Evolutionary conservation across 2,329 filamentous ascomycete genomes (phyloP).

Genomic region (Tolypocladium pustulatum): DNA sequence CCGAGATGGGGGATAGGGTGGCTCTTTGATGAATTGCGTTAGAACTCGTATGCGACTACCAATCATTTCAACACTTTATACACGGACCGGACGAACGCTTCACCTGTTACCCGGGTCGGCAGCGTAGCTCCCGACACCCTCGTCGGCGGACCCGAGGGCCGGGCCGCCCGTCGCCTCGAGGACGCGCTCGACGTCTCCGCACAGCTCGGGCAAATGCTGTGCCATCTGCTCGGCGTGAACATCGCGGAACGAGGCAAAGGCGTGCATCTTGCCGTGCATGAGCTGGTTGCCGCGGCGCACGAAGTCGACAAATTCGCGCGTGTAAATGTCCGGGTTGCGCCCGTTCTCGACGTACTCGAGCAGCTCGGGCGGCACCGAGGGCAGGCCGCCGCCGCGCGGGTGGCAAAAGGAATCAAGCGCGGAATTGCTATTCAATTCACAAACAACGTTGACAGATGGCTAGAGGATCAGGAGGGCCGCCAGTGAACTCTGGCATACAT

Average conservation of each 20-base stretch:
- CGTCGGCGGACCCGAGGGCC: background rate
- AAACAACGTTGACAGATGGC: too few species aligned
- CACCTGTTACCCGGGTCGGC: too few species aligned
- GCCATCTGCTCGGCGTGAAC: constrained; percentile 49
- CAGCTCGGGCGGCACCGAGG: constrained; percentile 49
- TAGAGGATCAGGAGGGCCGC: too few species aligned
- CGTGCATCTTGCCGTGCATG: constrained; percentile 52
- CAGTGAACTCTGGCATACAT: too few species aligned
- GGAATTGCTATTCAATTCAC: too few species aligned
- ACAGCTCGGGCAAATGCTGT: constrained; percentile 47
- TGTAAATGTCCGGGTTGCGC: constrained; percentile 66
- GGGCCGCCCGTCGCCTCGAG: constrained; percentile 33
- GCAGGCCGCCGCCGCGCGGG: constrained; percentile 26
- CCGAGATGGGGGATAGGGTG: background rate
- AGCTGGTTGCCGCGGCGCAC: constrained; percentile 56
- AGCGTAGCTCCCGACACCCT: too few species aligned
- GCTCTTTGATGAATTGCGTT: background rate
- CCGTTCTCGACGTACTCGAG: constrained; percentile 61
- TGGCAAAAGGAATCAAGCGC: too few species aligned
- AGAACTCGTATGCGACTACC: background rate
- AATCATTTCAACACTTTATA: background rate
- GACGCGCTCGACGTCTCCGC: constrained; percentile 40
- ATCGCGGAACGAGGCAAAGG: constrained; percentile 52
- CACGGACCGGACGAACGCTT: too few species aligned
- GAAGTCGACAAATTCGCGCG: constrained; percentile 61